Conservation (phyloP, 495 filamentous ascomycete genomes). For the Penicillium paradoxum region DNA sequence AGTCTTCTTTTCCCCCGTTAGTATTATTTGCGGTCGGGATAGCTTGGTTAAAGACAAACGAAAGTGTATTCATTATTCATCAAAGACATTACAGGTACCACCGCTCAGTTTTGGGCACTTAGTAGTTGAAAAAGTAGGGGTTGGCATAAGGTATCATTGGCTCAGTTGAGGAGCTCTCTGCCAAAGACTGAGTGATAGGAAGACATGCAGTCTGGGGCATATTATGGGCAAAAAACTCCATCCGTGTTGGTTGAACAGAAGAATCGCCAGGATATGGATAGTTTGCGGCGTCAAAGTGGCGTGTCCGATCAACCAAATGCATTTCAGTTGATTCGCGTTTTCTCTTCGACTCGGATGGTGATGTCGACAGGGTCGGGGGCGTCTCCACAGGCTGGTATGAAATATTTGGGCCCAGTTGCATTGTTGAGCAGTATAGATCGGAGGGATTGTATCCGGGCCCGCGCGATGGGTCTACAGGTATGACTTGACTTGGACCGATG, state of each 20-base stretch:
- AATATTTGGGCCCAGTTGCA: background rate
- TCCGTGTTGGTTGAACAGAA: constrained; percentile 15
- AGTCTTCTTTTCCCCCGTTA: no score
- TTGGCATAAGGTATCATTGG: constrained; percentile 19
- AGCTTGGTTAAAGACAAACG: background rate
- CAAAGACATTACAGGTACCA: background rate
- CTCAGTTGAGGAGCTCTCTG: constrained; percentile 1
- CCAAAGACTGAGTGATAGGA: background rate
- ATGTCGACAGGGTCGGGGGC: background rate
- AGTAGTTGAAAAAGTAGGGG: constrained; percentile 33
- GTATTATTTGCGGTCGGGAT: background rate
- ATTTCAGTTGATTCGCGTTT: constrained; percentile 17
- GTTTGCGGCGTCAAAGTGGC: constrained; percentile 14
- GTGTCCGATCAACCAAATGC: constrained; percentile 16
- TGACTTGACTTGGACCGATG: background rate
- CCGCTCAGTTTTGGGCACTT: background rate
- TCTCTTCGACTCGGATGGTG: constrained; percentile 18
- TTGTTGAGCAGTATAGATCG: background rate
- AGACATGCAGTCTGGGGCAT: background rate
- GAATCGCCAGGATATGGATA: constrained; percentile 10
- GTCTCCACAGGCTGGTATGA: background rate
- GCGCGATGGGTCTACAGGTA: background rate
- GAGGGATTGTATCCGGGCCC: background rate
- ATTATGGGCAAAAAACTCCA: constrained; percentile 16
- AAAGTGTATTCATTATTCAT: constrained; percentile 22